Conservation (phyloP, 73 alveolate genomes). For the Tetrahymena malaccensis region DNA sequence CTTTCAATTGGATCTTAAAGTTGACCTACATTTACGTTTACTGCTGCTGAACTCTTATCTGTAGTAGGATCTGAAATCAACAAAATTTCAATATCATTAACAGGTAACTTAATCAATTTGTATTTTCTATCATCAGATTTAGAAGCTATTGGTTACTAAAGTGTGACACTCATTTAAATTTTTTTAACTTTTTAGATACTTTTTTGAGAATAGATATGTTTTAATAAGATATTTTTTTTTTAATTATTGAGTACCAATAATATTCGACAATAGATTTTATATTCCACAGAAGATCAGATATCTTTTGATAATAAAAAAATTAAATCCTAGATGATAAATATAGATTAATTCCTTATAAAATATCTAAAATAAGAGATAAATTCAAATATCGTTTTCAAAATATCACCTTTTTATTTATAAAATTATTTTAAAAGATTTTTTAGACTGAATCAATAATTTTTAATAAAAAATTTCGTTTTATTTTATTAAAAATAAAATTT, state of each 20-base stretch:
- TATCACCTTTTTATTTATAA: too few relatives aligned
- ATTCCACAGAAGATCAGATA: neutral
- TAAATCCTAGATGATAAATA: too few relatives aligned
- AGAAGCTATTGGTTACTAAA: neutral
- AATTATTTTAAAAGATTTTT: too few relatives aligned
- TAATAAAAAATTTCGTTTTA: too few relatives aligned
- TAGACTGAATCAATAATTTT: too few relatives aligned
- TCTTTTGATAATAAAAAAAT: neutral
- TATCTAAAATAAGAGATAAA: too few relatives aligned
- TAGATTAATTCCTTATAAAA: too few relatives aligned
- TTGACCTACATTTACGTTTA: slow-evolving; percentile 55
- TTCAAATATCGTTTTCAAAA: too few relatives aligned
- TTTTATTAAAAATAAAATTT: too few relatives aligned
- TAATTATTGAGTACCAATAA: too few relatives aligned
- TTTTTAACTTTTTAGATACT: neutral
- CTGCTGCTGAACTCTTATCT: slow-evolving; percentile 42
- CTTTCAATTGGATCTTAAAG: slow-evolving; percentile 44
- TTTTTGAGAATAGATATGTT: neutral
- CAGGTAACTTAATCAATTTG: neutral
- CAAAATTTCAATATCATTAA: neutral
- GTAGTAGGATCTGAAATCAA: slow-evolving; percentile 13
- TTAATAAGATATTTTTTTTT: too few relatives aligned
- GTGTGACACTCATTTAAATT: neutral
- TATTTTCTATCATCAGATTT: neutral
- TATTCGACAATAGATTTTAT: neutral